Evolutionary conservation across 768 basidiomycete species (phyloP).

Genomic region (Kwoniella europaea): DNA sequence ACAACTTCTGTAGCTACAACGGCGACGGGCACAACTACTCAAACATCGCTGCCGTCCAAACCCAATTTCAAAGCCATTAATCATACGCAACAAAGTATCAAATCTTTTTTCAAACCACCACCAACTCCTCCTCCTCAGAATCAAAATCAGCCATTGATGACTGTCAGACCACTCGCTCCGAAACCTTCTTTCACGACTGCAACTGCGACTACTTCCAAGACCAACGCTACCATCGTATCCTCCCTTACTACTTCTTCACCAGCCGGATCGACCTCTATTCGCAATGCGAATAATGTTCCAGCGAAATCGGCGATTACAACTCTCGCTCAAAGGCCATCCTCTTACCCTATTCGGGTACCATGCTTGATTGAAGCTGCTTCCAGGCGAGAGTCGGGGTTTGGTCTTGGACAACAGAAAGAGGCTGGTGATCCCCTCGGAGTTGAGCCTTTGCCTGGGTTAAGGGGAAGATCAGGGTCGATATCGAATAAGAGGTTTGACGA

Average conservation of each 20-base stretch:
- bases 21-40: neutral
- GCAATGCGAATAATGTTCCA: too few relatives aligned
- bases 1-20: neutral
- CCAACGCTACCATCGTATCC: neutral
- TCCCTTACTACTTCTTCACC: neutral
- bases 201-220: neutral
- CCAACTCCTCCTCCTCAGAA: neutral
- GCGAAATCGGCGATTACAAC: neutral
- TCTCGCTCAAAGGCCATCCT: neutral
- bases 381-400: constrained; percentile 15
- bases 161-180: neutral
- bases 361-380: constrained; percentile 34
- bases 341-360: constrained; percentile 17
- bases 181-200: neutral
- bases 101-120: constrained; percentile 3
- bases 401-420: too few relatives aligned
- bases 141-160: neutral
- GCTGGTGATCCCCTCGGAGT: too few relatives aligned
- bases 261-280: neutral
- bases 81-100: constrained; percentile 12
- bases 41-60: neutral
- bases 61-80: neutral
- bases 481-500: constrained; percentile 13
- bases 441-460: neutral
- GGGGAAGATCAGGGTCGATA: constrained; percentile 17